Base-by-base conservation (phyloP, 2,329 filamentous ascomycete species). In the Penicillium palitans region DNA sequence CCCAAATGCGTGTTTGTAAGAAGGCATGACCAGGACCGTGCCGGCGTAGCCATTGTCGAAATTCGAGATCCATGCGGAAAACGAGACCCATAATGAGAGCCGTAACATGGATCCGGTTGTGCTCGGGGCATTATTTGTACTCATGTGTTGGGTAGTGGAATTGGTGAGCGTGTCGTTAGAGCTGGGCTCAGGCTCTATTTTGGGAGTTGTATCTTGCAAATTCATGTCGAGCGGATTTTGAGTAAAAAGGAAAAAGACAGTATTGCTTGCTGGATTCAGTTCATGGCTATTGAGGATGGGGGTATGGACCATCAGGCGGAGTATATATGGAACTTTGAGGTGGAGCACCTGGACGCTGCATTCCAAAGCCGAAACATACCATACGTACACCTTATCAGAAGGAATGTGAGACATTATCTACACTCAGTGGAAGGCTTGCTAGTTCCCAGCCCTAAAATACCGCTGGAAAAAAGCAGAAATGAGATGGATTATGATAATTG, bases 11-110 rank as follows among this genome's bases (percentile, higher is more conserved):
- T 55, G 61, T 25, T 58, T 58, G 37, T 67, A 69, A 17, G 67
- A 62, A 12, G 64, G 65, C 67, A 69, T 69, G 29, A 69, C 64
- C 13, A 69, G 35, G 2, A 69, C 60, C 4, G 62, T 65, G 4
- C 67, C 67, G 1, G 64, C 49, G 29, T 68, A 69, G 9, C 65
- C 67, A 19, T 64, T 62, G 50, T 69, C 67, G 35, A 69, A 69
- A 39, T 68, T 69, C 12, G 60, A 45, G 12, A 68, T 66, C 65
- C 65, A 68, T 8, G 63, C 66, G 10, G 66, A 58, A 44, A 67
- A 66, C 0, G 66, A 53, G 3, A 67, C 61, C 63, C 63, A 67
- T 39, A 68, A 17, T 15, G 66, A 63, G 6, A 68, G 40, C 2
- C 66, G 65, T 15, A 68, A 29, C 65, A 67, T 68, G 1, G 61